phyloP scores from a whole-genome alignment of 805 yeast species.

The Wickerhamomyces alni region DNA sequence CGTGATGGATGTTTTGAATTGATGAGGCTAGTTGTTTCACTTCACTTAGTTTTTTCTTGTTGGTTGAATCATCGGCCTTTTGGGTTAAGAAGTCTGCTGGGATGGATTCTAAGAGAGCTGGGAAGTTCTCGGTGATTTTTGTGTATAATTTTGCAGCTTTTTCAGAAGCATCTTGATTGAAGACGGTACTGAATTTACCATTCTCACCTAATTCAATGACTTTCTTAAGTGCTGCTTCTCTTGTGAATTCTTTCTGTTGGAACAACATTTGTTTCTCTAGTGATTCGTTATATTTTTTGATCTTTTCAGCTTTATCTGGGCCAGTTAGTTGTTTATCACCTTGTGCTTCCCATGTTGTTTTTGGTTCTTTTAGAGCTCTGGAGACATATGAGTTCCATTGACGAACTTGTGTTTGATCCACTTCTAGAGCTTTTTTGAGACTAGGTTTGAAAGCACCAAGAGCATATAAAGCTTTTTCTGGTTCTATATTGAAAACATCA shows the following conservation, averaged over 20 bases:
- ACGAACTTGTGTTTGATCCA: conserved; percentile 66
- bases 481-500: conserved; percentile 79
- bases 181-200: conserved; percentile 5
- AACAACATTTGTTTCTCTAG: conserved; percentile 18
- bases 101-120: conserved; percentile 1
- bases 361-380: conserved; percentile 43
- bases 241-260: conserved; percentile 18
- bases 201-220: conserved; percentile 13
- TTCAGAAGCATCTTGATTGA: conserved; percentile 17
- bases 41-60: conserved; percentile 26
- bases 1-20: conserved; percentile 15
- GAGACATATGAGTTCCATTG: conserved; percentile 73
- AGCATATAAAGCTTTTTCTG: conserved; percentile 79
- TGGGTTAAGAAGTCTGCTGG: background rate
- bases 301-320: conserved; percentile 2
- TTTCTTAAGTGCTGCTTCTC: conserved; percentile 11
- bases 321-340: conserved; percentile 5
- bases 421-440: conserved; percentile 54
- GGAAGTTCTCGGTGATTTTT: background rate
- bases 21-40: conserved; percentile 19
- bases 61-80: conserved; percentile 4
- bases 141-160: conserved; percentile 18
- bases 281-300: conserved; percentile 11
- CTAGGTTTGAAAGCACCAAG: conserved; percentile 83
- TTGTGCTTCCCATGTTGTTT: conserved; percentile 28